These are phyloP conservation scores for Apiosordaria backusii DNA, from an alignment of 495 filamentous ascomycete species.

Conservation along the genomic window DNA sequence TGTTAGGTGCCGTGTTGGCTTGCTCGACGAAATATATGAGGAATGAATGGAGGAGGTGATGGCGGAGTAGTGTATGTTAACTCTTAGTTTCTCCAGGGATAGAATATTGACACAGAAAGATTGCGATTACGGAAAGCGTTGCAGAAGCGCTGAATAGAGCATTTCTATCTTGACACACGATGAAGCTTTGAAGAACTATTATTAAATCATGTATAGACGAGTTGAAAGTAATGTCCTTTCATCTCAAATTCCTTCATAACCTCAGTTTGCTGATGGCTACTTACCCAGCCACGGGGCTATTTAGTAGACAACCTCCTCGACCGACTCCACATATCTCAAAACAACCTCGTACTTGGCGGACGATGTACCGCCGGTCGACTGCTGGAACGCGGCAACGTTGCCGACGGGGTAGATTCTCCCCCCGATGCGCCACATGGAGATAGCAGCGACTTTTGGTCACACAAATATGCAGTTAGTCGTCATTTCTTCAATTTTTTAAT, in stretches of 20 bases:
- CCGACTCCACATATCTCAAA: neutral
- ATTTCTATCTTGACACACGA: too few species aligned
- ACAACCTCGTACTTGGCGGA: conserved; percentile 13
- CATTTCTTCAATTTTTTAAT: too few species aligned
- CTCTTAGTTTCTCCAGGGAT: neutral
- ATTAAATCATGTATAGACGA: too few species aligned
- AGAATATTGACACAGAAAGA: too few species aligned
- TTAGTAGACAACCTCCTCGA: too few species aligned
- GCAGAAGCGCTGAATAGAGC: too few species aligned
- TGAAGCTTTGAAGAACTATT: too few species aligned
- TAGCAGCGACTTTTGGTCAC: neutral
- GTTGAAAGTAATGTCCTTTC: too few species aligned
- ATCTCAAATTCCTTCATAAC: too few species aligned
- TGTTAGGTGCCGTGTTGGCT: neutral
- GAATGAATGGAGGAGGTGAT: neutral
- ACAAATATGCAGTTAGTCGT: too few species aligned
- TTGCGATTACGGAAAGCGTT: too few species aligned
- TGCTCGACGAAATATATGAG: neutral
- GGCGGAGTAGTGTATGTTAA: neutral
- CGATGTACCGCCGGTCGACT: conserved; percentile 9
- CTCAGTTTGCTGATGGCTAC: neutral
- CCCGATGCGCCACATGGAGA: conserved; percentile 12
- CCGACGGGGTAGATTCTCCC: conserved; percentile 17
- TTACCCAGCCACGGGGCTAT: too few species aligned
- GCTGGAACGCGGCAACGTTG: conserved; percentile 5